Base-by-base conservation (phyloP, 2,329 filamentous ascomycete species). In the Ciborinia camelliae region DNA sequence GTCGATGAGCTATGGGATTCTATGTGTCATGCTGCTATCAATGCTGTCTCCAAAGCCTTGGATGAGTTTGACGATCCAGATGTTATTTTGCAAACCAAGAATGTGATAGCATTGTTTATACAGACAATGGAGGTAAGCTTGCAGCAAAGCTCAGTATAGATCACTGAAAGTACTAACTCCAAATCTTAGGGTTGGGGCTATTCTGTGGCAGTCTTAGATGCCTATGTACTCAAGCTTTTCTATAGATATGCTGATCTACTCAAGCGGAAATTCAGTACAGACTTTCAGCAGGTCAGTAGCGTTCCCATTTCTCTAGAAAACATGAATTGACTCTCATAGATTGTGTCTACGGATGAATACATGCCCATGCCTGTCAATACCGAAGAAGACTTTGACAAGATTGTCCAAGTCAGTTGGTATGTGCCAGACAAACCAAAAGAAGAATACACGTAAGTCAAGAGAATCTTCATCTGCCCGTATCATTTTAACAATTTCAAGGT, bases 1-100 rank as follows among this genome's bases (percentile, higher is more conserved):
- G 87, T 97, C n/a, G 95, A 99, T 74, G 95, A 98, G 77, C 81
- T 99, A 2, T 99, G 95, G 95, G 94, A 98, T 73, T 97, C 93
- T 0, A 95, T 98, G 91, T 98, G 94, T 74, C 91, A 93, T 73
- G 88, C 89, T 52, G 89, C 91, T 0, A 92, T 98, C 70, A 84
- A 83, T 10, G 81, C 98, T 55, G 96, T 96, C 68, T 88, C 89
- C 0, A 91, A 89, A 70, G 89, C 91, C 0, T 80, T 99, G 5
- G 84, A 85, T 58, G 86, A 88, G 48, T 86, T 99, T n/a, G 87
- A 87, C 65, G 95, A 96, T 74, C 92, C 95, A 15, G 93, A 98
- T 74, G 86, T 90, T 35, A 80, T 99, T 43, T 81, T 98, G n/a
- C 96, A 95, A 75, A 93, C 97, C 73, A 99, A 99, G 77, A 92